Evolutionary conservation across 345 rosid genomes (phyloP).

Genomic region (Anastatica hierochuntica): DNA sequence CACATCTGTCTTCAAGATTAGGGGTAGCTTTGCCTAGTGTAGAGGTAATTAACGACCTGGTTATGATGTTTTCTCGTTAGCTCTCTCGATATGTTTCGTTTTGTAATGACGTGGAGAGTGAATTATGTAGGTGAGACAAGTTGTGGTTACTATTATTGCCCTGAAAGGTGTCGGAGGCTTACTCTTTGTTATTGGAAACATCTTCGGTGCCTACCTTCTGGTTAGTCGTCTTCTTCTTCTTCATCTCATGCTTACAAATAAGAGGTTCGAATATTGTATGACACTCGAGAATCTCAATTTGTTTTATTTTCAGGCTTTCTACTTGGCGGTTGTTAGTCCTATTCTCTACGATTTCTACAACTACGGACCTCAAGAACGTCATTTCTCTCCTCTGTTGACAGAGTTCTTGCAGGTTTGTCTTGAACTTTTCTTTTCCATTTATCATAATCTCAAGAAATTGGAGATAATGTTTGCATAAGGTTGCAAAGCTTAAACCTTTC

Average conservation of each 20-base stretch:
- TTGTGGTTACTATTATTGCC: constrained; percentile 32
- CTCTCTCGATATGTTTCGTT: neutral
- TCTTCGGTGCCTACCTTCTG: constrained; percentile 69
- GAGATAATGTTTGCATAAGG: neutral
- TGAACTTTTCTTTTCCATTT: neutral
- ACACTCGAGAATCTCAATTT: neutral
- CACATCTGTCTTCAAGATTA: constrained; percentile 43
- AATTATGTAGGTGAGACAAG: constrained; percentile 40
- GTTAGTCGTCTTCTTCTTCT: constrained; percentile 34
- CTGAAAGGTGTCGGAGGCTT: constrained; percentile 72
- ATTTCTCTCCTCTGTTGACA: constrained; percentile 33
- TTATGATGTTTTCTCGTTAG: neutral
- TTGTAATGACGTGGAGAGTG: constrained; percentile 12
- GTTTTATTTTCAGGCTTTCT: constrained; percentile 40
- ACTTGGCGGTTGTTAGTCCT: constrained; percentile 51
- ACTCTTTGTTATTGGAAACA: constrained; percentile 65
- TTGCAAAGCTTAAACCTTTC: neutral
- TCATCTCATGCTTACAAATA: no score
- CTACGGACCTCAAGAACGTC: constrained; percentile 36
- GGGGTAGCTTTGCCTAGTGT: constrained; percentile 45
- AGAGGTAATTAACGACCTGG: constrained; percentile 36
- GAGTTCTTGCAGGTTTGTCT: constrained; percentile 63
- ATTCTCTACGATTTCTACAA: constrained; percentile 83
- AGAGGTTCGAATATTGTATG: neutral
- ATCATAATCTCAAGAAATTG: neutral